A percentile compares a stretch with the other conserved stretches of the same genome.
Conservation (phyloP, 176 grass and related monocot genomes). For the Cenchrus purpureus region DNA sequence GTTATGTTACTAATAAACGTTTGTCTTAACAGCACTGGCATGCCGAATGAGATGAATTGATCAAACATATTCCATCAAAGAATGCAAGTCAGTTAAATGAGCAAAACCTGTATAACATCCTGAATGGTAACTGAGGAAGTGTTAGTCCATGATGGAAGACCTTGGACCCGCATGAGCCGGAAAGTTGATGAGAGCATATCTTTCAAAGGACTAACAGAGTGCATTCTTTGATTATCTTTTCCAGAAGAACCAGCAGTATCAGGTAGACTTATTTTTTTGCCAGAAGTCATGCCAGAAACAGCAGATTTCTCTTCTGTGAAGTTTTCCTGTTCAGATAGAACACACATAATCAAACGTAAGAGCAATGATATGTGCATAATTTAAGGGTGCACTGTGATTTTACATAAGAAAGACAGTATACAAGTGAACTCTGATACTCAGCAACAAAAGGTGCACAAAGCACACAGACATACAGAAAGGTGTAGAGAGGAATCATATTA, state of each 20-base stretch:
- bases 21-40: neutral
- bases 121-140: constrained; percentile 69
- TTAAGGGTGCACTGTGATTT: constrained; percentile 7
- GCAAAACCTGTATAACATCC: constrained; percentile 83
- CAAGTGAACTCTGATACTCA: neutral
- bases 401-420: constrained; percentile 8
- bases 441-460: neutral
- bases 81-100: neutral
- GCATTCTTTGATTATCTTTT: constrained; percentile 41
- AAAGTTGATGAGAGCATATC: constrained; percentile 59
- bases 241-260: constrained; percentile 42
- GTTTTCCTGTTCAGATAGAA: constrained; percentile 39
- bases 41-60: neutral
- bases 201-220: constrained; percentile 46
- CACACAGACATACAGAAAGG: too few species aligned
- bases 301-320: constrained; percentile 37
- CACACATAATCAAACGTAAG: neutral
- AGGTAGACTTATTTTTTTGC: constrained; percentile 31
- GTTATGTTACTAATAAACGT: neutral
- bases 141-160: constrained; percentile 83
- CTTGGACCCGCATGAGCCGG: constrained; percentile 79
- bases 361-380: neutral
- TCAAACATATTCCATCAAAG: neutral
- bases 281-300: constrained; percentile 23
- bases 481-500: too few species aligned